Conservation (phyloP, 768 basidiomycete species). For the Kwoniella europaea region DNA sequence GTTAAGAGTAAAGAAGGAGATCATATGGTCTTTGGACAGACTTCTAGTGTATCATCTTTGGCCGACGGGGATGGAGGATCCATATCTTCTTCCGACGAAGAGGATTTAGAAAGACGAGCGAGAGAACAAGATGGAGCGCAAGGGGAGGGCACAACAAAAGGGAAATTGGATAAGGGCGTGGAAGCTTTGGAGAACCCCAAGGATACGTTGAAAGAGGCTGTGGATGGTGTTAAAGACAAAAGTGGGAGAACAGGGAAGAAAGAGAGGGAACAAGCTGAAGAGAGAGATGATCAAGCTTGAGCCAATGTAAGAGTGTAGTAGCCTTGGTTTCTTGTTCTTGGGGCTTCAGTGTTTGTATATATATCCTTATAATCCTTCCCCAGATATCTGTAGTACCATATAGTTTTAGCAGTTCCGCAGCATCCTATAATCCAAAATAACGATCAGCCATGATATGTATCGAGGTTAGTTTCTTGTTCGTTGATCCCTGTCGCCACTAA, state of each 20-base stretch:
- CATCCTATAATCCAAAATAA: not conserved
- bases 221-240: conserved; percentile 14
- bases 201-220: conserved; percentile 3
- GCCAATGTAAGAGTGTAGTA: not conserved
- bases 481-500: not conserved
- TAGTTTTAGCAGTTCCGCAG: not conserved
- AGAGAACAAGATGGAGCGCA: conserved; percentile 15
- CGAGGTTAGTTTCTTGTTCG: not conserved
- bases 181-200: conserved; percentile 35
- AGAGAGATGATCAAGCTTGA: conserved; percentile 24
- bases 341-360: not conserved
- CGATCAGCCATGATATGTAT: not conserved
- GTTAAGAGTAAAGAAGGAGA: conserved; percentile 55
- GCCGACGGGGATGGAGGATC: conserved; percentile 37
- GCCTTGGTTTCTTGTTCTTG: no score
- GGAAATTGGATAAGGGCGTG: conserved; percentile 29
- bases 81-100: conserved; percentile 48
- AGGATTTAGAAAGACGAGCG: conserved; percentile 40
- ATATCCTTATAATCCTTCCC: not conserved
- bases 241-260: conserved; percentile 15
- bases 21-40: conserved; percentile 46
- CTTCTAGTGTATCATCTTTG: conserved; percentile 1
- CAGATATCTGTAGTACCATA: no score
- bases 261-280: conserved; percentile 23
- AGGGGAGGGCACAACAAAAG: not conserved